These are phyloP conservation scores for Cryptococcus wingfieldii DNA, from an alignment of 1,284 basidiomycete genomes.

Conservation along the genomic window DNA sequence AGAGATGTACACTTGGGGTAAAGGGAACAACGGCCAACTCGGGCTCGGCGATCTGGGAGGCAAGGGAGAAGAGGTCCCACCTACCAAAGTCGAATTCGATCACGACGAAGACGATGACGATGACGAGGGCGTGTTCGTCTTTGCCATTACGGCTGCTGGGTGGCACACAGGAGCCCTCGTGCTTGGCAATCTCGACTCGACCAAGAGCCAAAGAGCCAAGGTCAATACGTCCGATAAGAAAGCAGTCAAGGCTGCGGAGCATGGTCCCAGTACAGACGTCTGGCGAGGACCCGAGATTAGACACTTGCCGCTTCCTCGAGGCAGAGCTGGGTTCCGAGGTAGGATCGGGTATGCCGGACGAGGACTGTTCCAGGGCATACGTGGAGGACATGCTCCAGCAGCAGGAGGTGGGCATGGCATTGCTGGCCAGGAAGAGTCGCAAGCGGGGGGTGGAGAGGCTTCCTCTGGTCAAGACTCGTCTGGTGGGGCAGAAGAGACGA, in stretches of 20 bases:
- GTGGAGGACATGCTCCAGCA: not conserved
- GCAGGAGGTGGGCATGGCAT: not conserved
- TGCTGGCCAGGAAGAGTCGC: not conserved
- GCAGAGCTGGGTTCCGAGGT: not conserved
- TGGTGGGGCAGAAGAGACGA: not conserved
- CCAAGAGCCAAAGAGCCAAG: not conserved
- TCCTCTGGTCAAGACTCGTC: not conserved
- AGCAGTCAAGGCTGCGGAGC: not conserved
- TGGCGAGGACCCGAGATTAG: not conserved
- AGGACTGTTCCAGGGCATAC: not conserved
- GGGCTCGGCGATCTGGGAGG: constrained; percentile 58
- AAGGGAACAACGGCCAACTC: constrained; percentile 69
- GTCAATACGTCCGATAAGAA: not conserved
- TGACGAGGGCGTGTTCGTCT: constrained; percentile 61
- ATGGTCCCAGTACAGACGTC: not conserved
- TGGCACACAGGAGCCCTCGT: constrained; percentile 86
- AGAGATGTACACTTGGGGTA: constrained; percentile 77
- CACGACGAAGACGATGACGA: constrained; percentile 4
- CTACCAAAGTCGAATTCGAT: not conserved
- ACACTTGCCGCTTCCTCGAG: not conserved
- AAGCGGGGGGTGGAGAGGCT: not conserved
- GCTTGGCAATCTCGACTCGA: constrained; percentile 54
- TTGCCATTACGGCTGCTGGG: constrained; percentile 70
- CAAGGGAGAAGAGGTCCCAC: constrained; percentile 41
- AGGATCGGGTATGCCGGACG: not conserved